phyloP scores from a whole-genome alignment of 2,329 filamentous ascomycete species.

The Plenodomus tracheiphilus region DNA sequence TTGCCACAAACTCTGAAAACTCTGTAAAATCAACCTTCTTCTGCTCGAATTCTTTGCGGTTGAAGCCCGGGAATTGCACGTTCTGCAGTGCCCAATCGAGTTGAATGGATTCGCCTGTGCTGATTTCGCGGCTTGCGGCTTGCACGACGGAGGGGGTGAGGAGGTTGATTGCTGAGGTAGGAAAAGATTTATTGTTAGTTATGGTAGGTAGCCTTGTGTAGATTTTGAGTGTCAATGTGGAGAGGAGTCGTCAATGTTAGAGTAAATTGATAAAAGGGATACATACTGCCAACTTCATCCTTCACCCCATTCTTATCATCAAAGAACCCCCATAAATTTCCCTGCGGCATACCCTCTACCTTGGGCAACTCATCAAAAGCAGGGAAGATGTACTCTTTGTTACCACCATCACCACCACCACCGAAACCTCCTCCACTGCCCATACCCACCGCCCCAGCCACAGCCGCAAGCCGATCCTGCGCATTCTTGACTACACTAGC shows the following conservation, averaged over 20 bases:
- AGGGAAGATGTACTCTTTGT: conserved; percentile 26
- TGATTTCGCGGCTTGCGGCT: conserved; percentile 56
- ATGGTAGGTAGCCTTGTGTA: too few species aligned
- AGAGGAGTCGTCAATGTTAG: too few species aligned
- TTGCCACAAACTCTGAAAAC: conserved; percentile 24
- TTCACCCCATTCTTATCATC: conserved; percentile 44
- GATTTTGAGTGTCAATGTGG: too few species aligned
- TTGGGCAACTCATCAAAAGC: conserved; percentile 39
- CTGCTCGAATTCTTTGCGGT: conserved; percentile 56
- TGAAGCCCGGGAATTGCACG: conserved; percentile 59
- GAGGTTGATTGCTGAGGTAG: conserved; percentile 41
- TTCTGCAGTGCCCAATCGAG: conserved; percentile 61
- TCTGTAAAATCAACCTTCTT: conserved; percentile 53
- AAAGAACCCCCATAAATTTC: conserved; percentile 40
- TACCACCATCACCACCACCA: too few species aligned
- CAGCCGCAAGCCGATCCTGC: background rate
- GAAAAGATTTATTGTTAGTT: background rate
- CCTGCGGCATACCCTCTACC: conserved; percentile 38
- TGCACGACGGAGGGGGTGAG: conserved; percentile 58
- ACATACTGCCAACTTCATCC: conserved; percentile 58
- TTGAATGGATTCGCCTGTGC: conserved; percentile 55
- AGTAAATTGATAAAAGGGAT: too few species aligned
- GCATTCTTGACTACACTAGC: background rate
- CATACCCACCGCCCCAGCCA: background rate
- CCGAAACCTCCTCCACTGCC: background rate